A percentile compares a stretch with the other conserved stretches of the same genome.
Conservation (phyloP, 2,329 filamentous ascomycete genomes). For the Diaporthe vaccinii region DNA sequence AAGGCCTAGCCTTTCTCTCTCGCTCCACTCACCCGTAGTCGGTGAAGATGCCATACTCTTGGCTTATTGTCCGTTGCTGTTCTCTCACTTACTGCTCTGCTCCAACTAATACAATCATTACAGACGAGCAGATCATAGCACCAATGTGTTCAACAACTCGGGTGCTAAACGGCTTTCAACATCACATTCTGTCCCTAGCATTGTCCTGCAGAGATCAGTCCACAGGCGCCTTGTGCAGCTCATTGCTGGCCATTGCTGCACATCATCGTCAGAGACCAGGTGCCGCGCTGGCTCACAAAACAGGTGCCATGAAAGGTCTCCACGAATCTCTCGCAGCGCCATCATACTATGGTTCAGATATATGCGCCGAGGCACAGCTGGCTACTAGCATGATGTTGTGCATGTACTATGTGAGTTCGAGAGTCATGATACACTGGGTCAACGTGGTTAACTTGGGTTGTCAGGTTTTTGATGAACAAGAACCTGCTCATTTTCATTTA, state of each 20-base stretch:
- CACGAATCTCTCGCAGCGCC: not conserved
- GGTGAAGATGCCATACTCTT: not conserved
- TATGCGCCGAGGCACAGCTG: not conserved
- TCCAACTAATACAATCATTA: not conserved
- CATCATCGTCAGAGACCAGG: not conserved
- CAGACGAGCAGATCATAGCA: conserved; percentile 2
- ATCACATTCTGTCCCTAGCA: not conserved
- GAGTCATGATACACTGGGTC: not conserved
- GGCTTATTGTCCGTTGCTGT: not conserved
- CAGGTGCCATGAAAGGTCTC: not conserved
- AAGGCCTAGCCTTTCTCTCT: not conserved
- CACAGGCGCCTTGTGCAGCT: not conserved
- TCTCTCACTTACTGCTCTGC: not conserved
- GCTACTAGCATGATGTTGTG: conserved; percentile 1
- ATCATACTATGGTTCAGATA: fast-evolving
- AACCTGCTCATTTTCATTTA: not conserved
- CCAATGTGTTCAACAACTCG: conserved; percentile 1
- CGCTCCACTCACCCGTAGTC: not conserved
- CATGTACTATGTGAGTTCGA: not conserved
- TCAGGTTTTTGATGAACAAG: not conserved
- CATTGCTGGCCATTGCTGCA: not conserved
- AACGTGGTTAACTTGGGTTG: not conserved
- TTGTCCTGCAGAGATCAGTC: not conserved
- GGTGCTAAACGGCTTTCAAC: not conserved
- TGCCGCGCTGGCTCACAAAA: not conserved